These are phyloP conservation scores for Colletotrichum eremochloae DNA, from an alignment of 2,329 filamentous ascomycete genomes.

Conservation along the genomic window DNA sequence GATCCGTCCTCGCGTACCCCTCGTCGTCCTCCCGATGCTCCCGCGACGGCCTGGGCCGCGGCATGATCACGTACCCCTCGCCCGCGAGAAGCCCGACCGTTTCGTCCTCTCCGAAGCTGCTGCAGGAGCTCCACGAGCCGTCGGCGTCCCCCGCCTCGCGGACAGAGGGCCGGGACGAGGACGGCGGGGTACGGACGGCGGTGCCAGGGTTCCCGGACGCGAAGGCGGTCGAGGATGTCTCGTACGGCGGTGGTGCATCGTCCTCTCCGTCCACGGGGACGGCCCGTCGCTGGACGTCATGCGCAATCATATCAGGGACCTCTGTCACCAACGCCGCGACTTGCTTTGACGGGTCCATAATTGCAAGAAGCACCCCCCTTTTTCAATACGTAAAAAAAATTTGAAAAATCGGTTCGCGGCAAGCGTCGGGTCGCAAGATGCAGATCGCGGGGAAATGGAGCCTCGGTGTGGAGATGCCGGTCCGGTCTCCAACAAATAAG, in stretches of 20 bases:
- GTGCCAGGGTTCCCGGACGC: neutral
- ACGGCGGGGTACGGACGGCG: neutral
- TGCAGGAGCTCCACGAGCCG: conserved; percentile 9
- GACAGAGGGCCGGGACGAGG: neutral
- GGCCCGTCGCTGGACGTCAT: neutral
- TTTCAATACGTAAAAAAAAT: neutral
- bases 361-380: neutral
- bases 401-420: conserved; percentile 10
- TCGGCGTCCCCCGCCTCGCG: neutral
- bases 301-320: neutral
- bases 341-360: conserved; percentile 23
- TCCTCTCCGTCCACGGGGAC: conserved; percentile 4
- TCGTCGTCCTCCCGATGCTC: neutral
- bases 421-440: conserved; percentile 20
- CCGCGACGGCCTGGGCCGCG: neutral
- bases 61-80: neutral
- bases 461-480: conserved; percentile 9
- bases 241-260: neutral
- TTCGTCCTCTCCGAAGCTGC: conserved; percentile 10
- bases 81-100: neutral
- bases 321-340: neutral
- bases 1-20: conserved; percentile 4
- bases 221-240: neutral
- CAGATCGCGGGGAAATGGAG: conserved; percentile 23
- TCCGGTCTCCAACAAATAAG: neutral